phyloP scores from a whole-genome alignment of 208 protist species.

The Porcisia hertigi region DNA sequence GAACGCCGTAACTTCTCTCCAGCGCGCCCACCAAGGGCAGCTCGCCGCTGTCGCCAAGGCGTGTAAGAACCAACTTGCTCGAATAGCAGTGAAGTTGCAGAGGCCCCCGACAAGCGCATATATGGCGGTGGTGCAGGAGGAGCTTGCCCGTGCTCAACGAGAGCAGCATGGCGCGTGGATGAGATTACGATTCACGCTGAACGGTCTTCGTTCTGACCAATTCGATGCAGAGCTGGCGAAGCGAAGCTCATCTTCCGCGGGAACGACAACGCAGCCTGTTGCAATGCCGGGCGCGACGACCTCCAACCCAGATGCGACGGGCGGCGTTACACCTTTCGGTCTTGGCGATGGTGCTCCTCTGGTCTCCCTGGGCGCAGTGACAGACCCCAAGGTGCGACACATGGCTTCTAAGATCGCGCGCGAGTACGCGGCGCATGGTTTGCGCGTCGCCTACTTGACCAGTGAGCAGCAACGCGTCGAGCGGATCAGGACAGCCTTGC shows the following conservation, averaged over 20 bases:
- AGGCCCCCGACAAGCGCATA: conserved; percentile 45
- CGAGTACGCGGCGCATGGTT: conserved; percentile 25
- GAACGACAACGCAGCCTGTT: background rate
- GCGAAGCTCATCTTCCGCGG: background rate
- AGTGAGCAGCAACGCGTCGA: conserved; percentile 23
- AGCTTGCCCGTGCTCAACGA: conserved; percentile 30
- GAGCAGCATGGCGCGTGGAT: conserved; percentile 29
- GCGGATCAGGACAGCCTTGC: background rate
- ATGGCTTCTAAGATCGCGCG: conserved; percentile 17
- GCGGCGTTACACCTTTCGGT: background rate
- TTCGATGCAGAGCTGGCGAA: conserved; percentile 18
- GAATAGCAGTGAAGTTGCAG: conserved; percentile 44
- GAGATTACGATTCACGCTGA: conserved; percentile 45
- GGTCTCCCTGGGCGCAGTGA: conserved; percentile 25
- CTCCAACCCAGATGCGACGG: background rate
- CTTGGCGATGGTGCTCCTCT: background rate
- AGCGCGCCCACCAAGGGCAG: conserved; percentile 15
- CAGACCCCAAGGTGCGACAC: conserved; percentile 13
- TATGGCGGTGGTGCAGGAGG: conserved; percentile 34
- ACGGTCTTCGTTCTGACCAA: conserved; percentile 25
- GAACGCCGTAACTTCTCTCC: conserved; percentile 8
- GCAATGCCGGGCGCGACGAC: background rate
- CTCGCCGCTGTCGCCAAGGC: conserved; percentile 15
- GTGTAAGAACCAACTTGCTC: conserved; percentile 29
- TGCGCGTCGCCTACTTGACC: conserved; percentile 22